Evolutionary conservation across 164 flowering plant species (phyloP).

Genomic region (Sextonia rubra): DNA sequence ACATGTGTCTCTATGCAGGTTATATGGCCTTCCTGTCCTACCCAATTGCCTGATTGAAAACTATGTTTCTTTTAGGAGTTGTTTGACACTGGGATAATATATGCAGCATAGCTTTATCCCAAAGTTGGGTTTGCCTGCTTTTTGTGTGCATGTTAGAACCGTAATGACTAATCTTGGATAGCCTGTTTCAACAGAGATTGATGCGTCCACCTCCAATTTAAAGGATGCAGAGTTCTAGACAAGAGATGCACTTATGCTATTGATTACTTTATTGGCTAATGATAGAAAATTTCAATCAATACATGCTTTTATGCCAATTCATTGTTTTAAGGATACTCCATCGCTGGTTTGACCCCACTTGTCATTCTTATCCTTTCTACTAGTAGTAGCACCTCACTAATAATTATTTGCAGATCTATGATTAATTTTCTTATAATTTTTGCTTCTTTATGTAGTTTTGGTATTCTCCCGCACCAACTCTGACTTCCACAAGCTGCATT

Average conservation of each 20-base stretch:
- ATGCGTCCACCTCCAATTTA: background rate
- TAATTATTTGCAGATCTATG: background rate
- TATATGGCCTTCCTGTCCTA: no score
- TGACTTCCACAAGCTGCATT: background rate
- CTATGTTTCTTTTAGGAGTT: no score
- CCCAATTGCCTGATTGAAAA: no score
- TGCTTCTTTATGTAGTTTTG: background rate
- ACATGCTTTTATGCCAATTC: no score
- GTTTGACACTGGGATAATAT: background rate
- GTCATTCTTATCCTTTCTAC: background rate
- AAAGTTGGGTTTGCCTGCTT: background rate
- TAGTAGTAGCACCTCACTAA: background rate
- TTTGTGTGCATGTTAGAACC: background rate
- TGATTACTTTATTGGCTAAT: background rate
- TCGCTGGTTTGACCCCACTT: background rate
- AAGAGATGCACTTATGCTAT: background rate
- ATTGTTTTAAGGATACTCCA: no score
- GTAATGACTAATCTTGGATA: background rate
- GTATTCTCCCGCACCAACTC: background rate
- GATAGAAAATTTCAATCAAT: background rate
- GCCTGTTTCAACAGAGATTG: background rate
- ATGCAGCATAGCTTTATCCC: background rate
- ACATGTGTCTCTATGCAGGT: no score
- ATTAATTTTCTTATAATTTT: no score
- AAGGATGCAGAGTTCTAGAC: background rate